phyloP scores from a whole-genome alignment of 495 filamentous ascomycete species.

The Sordaria brevicollis region DNA sequence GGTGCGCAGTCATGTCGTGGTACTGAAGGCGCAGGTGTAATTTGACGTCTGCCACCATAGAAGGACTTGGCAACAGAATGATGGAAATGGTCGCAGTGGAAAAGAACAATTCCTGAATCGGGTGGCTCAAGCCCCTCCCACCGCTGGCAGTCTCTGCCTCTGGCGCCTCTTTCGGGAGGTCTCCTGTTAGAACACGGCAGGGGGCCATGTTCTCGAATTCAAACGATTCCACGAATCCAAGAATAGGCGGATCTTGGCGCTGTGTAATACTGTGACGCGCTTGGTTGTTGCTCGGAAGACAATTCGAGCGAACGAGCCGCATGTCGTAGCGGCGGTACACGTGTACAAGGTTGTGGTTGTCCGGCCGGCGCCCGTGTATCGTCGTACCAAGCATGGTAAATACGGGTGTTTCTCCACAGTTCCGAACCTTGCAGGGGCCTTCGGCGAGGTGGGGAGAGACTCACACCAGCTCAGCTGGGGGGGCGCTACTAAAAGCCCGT shows the following conservation, averaged over 20 bases:
- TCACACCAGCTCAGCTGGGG: neutral
- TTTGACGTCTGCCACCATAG: neutral
- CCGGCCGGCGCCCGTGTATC: neutral
- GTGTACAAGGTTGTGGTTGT: neutral
- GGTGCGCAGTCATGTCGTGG: neutral
- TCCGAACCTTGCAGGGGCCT: neutral
- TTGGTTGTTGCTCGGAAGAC: neutral
- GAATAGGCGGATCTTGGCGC: neutral
- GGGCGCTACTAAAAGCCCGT: neutral
- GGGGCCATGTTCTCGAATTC: neutral
- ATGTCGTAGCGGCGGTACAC: neutral
- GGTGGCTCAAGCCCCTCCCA: neutral
- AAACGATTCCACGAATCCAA: neutral
- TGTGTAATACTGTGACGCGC: neutral
- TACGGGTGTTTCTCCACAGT: neutral
- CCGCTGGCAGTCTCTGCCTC: neutral
- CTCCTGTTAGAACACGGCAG: neutral
- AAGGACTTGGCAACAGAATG: neutral
- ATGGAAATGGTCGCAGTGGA: neutral
- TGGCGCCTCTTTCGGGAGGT: neutral
- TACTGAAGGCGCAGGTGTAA: neutral
- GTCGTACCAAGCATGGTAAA: neutral
- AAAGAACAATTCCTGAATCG: neutral
- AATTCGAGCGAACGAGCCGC: neutral
- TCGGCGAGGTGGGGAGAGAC: neutral